These are phyloP conservation scores for Geotrichum restrictum DNA, from an alignment of 1,139 yeast species.

Conservation along the genomic window DNA sequence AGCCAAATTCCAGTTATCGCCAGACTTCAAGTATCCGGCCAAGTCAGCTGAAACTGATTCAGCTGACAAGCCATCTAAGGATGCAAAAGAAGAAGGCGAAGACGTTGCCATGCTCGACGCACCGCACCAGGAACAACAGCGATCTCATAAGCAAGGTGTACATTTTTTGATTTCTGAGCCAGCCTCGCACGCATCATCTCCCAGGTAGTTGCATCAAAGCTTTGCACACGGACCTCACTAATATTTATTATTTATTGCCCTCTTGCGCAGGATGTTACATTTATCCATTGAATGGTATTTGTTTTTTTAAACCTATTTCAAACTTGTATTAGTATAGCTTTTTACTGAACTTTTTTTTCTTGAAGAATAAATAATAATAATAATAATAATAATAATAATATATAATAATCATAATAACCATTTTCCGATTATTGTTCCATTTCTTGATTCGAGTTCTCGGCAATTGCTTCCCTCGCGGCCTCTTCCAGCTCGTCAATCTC, in stretches of 20 bases:
- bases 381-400: too few relatives aligned
- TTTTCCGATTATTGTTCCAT: too few relatives aligned
- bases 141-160: slow-evolving; percentile 23
- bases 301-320: neutral
- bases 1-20: slow-evolving; percentile 1
- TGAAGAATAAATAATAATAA: neutral
- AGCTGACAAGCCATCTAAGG: neutral
- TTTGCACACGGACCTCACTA: too few relatives aligned
- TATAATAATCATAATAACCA: neutral
- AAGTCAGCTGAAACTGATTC: neutral
- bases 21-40: slow-evolving; percentile 13
- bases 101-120: slow-evolving; percentile 11
- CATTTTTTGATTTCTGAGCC: slow-evolving; percentile 21
- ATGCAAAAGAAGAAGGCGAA: neutral
- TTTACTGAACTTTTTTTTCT: neutral
- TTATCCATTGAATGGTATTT: neutral
- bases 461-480: slow-evolving; percentile 29
- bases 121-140: slow-evolving; percentile 16
- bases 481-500: slow-evolving; percentile 34
- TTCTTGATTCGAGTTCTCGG: slow-evolving; percentile 13
- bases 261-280: neutral
- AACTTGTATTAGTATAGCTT: neutral
- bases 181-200: neutral
- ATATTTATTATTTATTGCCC: neutral
- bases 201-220: too few relatives aligned